phyloP scores from a whole-genome alignment of 805 yeast species.

The Clavispora asparagi region DNA sequence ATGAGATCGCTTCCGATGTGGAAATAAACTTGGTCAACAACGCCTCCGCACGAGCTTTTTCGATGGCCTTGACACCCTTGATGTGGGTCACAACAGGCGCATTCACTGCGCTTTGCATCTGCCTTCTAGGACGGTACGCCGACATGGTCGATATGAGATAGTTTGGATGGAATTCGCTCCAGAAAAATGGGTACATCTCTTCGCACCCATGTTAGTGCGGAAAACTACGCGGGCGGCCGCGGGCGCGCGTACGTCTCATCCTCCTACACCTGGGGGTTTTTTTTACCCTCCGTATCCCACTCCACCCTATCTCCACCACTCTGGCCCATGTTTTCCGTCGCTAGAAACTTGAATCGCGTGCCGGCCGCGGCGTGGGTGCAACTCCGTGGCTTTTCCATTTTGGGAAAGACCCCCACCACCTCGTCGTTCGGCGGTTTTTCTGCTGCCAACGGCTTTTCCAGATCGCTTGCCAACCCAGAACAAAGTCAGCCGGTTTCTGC shows the following conservation, averaged over 20 bases:
- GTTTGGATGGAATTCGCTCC: neutral
- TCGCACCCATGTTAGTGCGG: conserved; percentile 2
- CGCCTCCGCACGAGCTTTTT: conserved; percentile 41
- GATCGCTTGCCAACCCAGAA: conserved; percentile 9
- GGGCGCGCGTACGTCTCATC: conserved; percentile 2
- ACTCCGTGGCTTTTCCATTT: conserved; percentile 10
- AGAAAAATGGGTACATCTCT: neutral
- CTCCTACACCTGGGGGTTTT: neutral
- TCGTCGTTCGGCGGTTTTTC: neutral
- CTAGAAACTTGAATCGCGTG: neutral
- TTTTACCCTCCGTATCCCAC: neutral
- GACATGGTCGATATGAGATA: conserved; percentile 9
- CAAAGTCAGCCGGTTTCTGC: conserved; percentile 7
- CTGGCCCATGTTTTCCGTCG: neutral
- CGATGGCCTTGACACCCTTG: conserved; percentile 21
- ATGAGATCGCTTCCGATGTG: conserved; percentile 31
- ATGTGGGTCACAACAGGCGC: conserved; percentile 42
- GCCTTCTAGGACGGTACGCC: conserved; percentile 36
- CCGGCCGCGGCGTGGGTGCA: neutral
- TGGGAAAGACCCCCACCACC: conserved; percentile 5
- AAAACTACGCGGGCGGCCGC: neutral
- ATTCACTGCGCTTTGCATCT: conserved; percentile 40
- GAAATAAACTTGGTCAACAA: conserved; percentile 40
- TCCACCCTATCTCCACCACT: neutral
- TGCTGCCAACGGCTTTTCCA: neutral